Conservation (phyloP, 352 stramenopile species). For the Plasmopara muralis region DNA sequence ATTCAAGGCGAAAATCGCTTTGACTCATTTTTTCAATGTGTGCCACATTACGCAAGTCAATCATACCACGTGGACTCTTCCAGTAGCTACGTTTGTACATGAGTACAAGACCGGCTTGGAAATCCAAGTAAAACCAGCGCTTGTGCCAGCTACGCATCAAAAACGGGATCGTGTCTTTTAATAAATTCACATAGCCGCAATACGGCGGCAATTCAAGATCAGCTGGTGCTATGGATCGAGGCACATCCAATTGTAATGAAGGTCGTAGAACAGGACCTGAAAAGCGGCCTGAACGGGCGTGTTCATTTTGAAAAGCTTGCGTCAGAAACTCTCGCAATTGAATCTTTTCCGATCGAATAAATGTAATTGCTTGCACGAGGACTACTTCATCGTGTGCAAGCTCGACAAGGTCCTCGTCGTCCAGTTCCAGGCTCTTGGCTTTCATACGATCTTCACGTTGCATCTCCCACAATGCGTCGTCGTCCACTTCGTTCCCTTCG, state of each 20-base stretch:
- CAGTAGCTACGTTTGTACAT: constrained; percentile 86
- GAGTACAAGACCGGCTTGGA: constrained; percentile 56
- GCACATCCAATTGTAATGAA: constrained; percentile 25
- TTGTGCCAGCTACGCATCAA: constrained; percentile 76
- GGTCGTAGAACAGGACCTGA: constrained; percentile 20
- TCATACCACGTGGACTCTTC: constrained; percentile 60
- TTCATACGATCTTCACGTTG: constrained; percentile 45
- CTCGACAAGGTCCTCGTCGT: constrained; percentile 60
- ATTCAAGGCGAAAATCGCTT: constrained; percentile 61
- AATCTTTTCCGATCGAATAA: constrained; percentile 58
- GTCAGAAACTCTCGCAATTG: constrained; percentile 53
- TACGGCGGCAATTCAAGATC: constrained; percentile 56
- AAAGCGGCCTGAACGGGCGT: constrained; percentile 22
- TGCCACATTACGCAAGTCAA: constrained; percentile 59
- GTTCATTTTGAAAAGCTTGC: constrained; percentile 46
- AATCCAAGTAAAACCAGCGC: constrained; percentile 78
- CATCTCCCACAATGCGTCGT: constrained; percentile 42
- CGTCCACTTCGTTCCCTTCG: constrained; percentile 59
- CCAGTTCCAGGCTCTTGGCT: constrained; percentile 45
- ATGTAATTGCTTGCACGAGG: constrained; percentile 45
- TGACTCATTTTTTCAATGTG: constrained; percentile 67
- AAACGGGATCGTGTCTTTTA: constrained; percentile 72
- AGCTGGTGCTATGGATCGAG: constrained; percentile 22
- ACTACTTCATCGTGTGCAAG: constrained; percentile 46
- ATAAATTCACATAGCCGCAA: constrained; percentile 65